Evolutionary conservation across 2,329 filamentous ascomycete species (phyloP).

Genomic region (Mycocentrospora acerina): DNA sequence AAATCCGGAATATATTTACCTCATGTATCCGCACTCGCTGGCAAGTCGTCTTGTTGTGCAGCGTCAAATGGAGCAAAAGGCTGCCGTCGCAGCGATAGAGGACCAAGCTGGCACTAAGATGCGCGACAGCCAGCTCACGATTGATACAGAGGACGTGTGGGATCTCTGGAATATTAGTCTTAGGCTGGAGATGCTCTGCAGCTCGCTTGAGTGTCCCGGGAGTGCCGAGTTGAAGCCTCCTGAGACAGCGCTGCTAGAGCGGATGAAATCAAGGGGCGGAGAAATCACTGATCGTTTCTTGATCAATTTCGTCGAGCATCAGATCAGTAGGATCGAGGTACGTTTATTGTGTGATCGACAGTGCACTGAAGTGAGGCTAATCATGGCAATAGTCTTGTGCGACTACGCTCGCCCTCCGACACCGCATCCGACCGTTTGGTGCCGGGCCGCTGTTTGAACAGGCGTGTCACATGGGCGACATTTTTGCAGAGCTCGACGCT

Average conservation of each 20-base stretch:
- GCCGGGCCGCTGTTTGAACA: conserved; percentile 66
- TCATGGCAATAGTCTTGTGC: conserved; percentile 67
- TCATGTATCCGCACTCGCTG: conserved; percentile 89
- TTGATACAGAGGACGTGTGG: conserved; percentile 87
- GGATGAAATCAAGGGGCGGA: conserved; percentile 69
- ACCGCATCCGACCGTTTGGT: conserved; percentile 73
- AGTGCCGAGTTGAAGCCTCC: conserved; percentile 69
- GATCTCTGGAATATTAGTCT: conserved; percentile 85
- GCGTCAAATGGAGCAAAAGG: conserved; percentile 52
- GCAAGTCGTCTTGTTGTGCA: conserved; percentile 77
- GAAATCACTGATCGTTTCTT: conserved; percentile 88
- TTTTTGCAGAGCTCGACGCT: conserved; percentile 63
- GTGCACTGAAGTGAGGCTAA: conserved; percentile 24
- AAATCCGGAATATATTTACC: conserved; percentile 93
- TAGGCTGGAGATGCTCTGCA: conserved; percentile 90
- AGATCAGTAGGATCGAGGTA: conserved; percentile 95
- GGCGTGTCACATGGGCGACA: conserved; percentile 72
- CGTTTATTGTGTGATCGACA: too few relatives aligned
- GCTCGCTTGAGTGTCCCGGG: conserved; percentile 72
- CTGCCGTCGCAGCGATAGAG: conserved; percentile 14
- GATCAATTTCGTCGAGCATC: conserved; percentile 88
- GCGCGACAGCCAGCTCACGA: conserved; percentile 66
- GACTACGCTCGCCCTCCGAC: conserved; percentile 74
- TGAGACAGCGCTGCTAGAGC: conserved; percentile 79
- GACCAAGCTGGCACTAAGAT: conserved; percentile 63